These are phyloP conservation scores for Aspergillus tamarii DNA, from an alignment of 2,329 filamentous ascomycete genomes.

Conservation along the genomic window DNA sequence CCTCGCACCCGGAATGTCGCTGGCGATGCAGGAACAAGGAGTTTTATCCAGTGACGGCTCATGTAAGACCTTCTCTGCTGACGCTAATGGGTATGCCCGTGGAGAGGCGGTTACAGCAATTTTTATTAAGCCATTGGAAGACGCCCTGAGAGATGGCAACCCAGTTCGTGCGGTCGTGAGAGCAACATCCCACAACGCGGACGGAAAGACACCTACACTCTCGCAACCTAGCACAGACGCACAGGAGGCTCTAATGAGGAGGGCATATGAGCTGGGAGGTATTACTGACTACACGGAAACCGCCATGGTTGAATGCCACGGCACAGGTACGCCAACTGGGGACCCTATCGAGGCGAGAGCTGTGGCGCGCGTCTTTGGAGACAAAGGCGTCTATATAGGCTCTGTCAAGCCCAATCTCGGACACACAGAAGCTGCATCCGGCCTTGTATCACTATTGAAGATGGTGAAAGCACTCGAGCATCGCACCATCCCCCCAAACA, in stretches of 20 bases:
- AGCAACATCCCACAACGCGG: conserved; percentile 24
- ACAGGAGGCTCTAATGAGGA: conserved; percentile 15
- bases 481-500: conserved; percentile 22
- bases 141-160: conserved; percentile 35
- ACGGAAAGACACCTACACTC: conserved; percentile 23
- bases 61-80: conserved; percentile 32
- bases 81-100: conserved; percentile 37
- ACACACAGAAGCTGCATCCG: conserved; percentile 25
- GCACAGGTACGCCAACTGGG: conserved; percentile 17
- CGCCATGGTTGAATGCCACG: conserved; percentile 20
- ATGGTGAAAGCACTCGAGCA: conserved; percentile 23
- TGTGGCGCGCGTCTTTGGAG: conserved; percentile 17
- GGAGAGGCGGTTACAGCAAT: conserved; percentile 39
- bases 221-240: neutral
- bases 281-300: conserved; percentile 13
- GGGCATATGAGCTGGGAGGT: conserved; percentile 7
- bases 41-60: conserved; percentile 15
- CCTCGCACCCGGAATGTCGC: no score
- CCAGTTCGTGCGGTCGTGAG: conserved; percentile 36
- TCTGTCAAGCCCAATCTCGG: conserved; percentile 28
- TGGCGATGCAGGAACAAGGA: neutral
- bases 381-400: conserved; percentile 18
- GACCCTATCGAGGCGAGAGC: conserved; percentile 8
- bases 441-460: conserved; percentile 26
- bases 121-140: conserved; percentile 31